Base-by-base conservation (phyloP, 306 rosid species). In the Trifolium fragiferum region DNA sequence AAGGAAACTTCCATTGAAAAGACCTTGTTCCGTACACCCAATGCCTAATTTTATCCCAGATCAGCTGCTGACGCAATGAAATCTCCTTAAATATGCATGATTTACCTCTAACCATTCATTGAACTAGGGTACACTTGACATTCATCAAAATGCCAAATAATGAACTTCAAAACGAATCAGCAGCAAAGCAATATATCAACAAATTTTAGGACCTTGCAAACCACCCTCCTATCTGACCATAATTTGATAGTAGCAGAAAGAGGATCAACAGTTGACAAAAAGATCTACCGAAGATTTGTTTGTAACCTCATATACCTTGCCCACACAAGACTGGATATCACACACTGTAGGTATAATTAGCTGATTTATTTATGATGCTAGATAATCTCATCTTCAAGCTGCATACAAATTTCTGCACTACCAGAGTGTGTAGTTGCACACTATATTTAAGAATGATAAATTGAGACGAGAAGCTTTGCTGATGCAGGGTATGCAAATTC, bases 11-110 rank as follows among this genome's bases (percentile, higher is more conserved):
- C 8, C 8, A 9, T 35, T 35, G 38, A 35, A 35, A 35, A 35
- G 38, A 35, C 2, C 7, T 7, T 6, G 38, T 35, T 1, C 8
- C 50, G 2, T 43, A 43, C 49, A 12, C 47, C 47, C 10, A 43
- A 43, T 43, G 49, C 49, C 49, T 43, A 10, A 50, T 44, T 60
- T 59, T 60, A 59, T 73, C 19, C 32, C 41, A 27, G 61, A 73
- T 73, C 13, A 41, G 50, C 46, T 73, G 18, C 14, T 59, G 59
- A 57, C 7, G 38, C 9, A 35, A 35, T 35, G 38, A 35, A 60
- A 59, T 59, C 46, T 43, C 19, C 66, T 38, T 72, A 10, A 73
- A 60, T 55, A 47, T 73, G 61, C 44, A 11, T 2, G 5, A 60
- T 32, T n/a, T 73, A 44, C 15, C 21, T 60, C 8, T 60, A 60